Base-by-base conservation (phyloP, 139 green algal genomes). In the Chlorella sp. region DNA sequence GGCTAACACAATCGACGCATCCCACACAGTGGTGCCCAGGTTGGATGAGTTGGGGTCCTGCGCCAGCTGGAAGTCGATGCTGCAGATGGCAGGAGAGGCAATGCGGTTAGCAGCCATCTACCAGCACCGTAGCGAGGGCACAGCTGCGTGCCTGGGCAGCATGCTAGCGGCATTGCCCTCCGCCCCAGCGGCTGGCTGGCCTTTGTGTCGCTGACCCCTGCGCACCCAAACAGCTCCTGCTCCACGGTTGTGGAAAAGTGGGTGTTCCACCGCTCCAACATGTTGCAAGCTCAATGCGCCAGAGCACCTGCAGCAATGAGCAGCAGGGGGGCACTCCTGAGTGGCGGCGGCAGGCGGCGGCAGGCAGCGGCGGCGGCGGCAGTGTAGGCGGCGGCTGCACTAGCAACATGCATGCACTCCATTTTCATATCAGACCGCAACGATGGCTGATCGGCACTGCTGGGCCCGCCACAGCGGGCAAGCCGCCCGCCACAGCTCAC, bases 1-100 rank as follows among this genome's bases (percentile, higher is more conserved):
- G n/a, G 95, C 93, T 7, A 97, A 80, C 3, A 98, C 95, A 3
- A 98, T 97, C 58, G 90, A 95, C 6, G 95, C 93, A 81, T 98
- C 95, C 95, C 95, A 98, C 2, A 98, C 96, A 13, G 96, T 98
- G 2, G 93, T 98, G 30, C 96, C 96, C 51, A 98, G 86, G 86
- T 98, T 93, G 54, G 94, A 76, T 0, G 90, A 94, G 80, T 88
- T 92, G 0, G 95, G 95, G 82, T 98, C 93, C 81, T 98, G 95
- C 0, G 82, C 84, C 73, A 97, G 81, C 9, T 88, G 87, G 13
- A 96, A 81, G 5, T 69, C 84, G 22, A 90, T 81, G 13, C 92
- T 94, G 91, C 48, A 26, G 36, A 36, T 3, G 40, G 34, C 20
- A 22, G 30, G 30, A 62, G 22, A 80, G 16, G 24, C 13, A 40